Evolutionary conservation across 2,329 filamentous ascomycete species (phyloP).

Genomic region (Onygenales sp.): DNA sequence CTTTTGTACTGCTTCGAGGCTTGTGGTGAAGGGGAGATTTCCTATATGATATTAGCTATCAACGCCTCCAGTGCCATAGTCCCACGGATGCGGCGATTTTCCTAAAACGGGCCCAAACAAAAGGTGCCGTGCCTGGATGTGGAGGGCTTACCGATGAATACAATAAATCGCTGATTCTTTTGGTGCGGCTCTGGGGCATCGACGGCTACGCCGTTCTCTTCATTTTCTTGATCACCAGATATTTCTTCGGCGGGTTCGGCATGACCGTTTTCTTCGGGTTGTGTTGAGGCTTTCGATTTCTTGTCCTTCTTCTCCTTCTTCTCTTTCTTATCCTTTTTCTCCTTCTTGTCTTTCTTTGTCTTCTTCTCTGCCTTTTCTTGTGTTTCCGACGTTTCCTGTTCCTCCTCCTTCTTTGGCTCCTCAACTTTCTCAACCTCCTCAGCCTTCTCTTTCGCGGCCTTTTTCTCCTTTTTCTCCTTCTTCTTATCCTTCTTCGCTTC

Average conservation of each 20-base stretch:
- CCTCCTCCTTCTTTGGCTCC: conserved; percentile 10
- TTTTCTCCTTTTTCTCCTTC: conserved; percentile 8
- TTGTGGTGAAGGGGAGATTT: conserved; percentile 82
- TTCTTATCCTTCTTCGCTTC: conserved; percentile 9
- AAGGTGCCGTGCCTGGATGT: background rate
- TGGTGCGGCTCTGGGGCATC: conserved; percentile 14
- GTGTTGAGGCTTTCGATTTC: conserved; percentile 18
- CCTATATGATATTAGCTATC: conserved; percentile 37
- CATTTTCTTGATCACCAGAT: conserved; percentile 4
- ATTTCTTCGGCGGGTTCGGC: conserved; percentile 11
- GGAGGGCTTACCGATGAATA: conserved; percentile 55
- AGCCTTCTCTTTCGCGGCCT: conserved; percentile 5
- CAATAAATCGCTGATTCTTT: conserved; percentile 56
- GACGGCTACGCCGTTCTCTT: conserved; percentile 8
- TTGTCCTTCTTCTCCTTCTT: conserved; percentile 13
- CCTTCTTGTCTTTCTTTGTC: conserved; percentile 6
- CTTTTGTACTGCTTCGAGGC: conserved; percentile 53
- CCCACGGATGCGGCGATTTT: too few relatives aligned
- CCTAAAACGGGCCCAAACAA: too few relatives aligned
- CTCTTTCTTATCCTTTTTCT: conserved; percentile 1
- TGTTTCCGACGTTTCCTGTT: conserved; percentile 5
- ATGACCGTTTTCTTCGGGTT: conserved; percentile 24
- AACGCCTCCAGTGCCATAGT: background rate
- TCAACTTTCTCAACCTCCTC: conserved; percentile 7
- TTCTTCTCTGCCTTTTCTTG: conserved; percentile 6